Percentiles rank a stretch among this genome's conserved stretches.
phyloP scores from a whole-genome alignment of 2,329 filamentous ascomycete genomes.

The Fusarium subglutinans region DNA sequence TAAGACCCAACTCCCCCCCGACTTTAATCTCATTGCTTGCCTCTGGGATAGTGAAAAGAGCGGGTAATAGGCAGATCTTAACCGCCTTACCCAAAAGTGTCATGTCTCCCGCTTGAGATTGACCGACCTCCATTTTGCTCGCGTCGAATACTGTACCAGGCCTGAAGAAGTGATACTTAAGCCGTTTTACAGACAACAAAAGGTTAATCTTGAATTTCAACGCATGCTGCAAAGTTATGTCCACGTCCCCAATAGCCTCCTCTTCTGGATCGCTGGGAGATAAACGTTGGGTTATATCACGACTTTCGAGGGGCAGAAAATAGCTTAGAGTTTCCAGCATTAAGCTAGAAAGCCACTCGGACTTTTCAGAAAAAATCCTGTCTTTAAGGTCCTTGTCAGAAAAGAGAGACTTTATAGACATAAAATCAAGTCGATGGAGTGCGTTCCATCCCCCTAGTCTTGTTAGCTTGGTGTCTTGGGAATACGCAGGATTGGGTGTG shows the following conservation, averaged over 20 bases:
- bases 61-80: fast-evolving
- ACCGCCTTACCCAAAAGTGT: not conserved
- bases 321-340: fast-evolving
- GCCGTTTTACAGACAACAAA: not conserved
- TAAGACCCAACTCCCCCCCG: fast-evolving
- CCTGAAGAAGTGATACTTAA: fast-evolving
- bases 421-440: fast-evolving
- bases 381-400: fast-evolving
- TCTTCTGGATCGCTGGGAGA: fast-evolving
- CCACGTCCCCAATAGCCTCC: fast-evolving
- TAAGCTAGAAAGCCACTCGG: fast-evolving
- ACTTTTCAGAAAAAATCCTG: fast-evolving
- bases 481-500: fast-evolving
- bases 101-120: not conserved
- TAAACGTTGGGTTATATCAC: fast-evolving
- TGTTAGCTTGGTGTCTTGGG: fast-evolving
- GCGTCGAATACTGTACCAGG: fast-evolving
- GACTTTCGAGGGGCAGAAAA: fast-evolving
- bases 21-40: fast-evolving
- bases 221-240: fast-evolving
- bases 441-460: fast-evolving
- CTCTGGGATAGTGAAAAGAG: fast-evolving
- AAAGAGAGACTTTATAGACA: not conserved
- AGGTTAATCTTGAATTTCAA: not conserved
- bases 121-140: fast-evolving